Evolutionary conservation across 805 yeast species (phyloP), one percentile per base, ranked within the genome.

Genomic region (Kazachstania taianensis): DNA sequence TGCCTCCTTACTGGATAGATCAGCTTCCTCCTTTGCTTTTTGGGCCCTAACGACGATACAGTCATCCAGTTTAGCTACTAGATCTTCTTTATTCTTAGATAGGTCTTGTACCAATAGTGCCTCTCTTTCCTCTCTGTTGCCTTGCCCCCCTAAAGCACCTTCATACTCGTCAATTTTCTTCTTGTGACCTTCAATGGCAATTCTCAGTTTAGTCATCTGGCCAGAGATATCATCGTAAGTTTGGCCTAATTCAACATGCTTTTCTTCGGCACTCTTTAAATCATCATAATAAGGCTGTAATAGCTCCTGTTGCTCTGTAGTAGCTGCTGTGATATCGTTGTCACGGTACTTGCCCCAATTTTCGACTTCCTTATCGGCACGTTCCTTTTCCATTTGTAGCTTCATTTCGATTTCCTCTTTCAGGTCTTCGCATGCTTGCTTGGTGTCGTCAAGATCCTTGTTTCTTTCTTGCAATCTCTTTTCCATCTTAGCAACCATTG

Each of bases 271-370:
- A 20, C 57, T 46, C 28, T 61, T 63, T 43, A 71, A 59, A 5
- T 62, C 66, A 4, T 54, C 61, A 36, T 67, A 59, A 41, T 70
- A 64, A 7, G 63, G 53, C 40, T 67, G 65, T 40, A 75, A 62
- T 14, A 63, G 58, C 23, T 44, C 45, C 19, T 53, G 51, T 34
- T 59, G 61, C 16, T 57, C 59, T n/a, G 41, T 42, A 23, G 48
- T 49, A 31, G 53, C 59, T 44, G 30, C 49, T 33, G 33, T 50
- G 26, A 56, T 41, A 47, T 46, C 63, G 34, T 43, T 47, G 40
- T 42, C 54, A 39, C 49, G 51, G 38, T 42, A 49, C 41, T 46
- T 39, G 20, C 53, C 60, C 38, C 62, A 41, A 33, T 51, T 38
- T 4, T 32, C 46, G 30, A 36, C 37, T 23, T 42, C 50, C 22